A percentile compares a stretch with the other conserved stretches of the same genome.
Evolutionary conservation across 306 rosid genomes (phyloP).

Genomic region (Echinosophora koreensis): DNA sequence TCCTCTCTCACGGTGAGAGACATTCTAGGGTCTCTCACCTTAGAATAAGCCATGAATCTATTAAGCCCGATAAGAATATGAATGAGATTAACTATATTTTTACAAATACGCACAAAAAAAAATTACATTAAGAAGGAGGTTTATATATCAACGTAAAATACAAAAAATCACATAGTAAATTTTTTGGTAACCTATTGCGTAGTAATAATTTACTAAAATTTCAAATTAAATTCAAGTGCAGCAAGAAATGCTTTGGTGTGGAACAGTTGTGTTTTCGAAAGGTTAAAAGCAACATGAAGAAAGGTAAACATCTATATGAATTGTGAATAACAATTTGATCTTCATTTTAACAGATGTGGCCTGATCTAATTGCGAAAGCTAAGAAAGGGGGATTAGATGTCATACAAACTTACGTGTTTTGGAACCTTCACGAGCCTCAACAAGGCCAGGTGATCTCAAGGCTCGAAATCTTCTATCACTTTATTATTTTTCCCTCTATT

Average conservation of each 20-base stretch:
- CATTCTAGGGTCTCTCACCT: too few relatives aligned
- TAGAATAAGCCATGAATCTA: too few relatives aligned
- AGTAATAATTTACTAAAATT: neutral
- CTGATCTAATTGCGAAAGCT: conserved; percentile 75
- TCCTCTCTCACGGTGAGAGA: too few relatives aligned
- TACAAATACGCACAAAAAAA: too few relatives aligned
- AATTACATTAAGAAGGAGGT: neutral
- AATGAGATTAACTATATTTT: neutral
- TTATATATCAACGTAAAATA: neutral
- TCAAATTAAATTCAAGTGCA: neutral
- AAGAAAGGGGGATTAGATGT: conserved; percentile 84
- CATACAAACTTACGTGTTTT: conserved; percentile 87
- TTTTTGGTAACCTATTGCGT: neutral
- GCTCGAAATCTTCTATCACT: neutral
- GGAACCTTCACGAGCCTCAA: conserved; percentile 91
- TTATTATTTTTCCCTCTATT: neutral
- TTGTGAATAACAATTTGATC: neutral
- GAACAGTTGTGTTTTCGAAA: neutral
- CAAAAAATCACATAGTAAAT: neutral
- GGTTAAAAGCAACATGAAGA: neutral
- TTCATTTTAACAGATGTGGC: conserved; percentile 75
- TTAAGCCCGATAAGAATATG: conserved; percentile 2
- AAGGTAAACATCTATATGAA: neutral
- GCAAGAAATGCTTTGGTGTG: neutral
- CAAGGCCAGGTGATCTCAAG: conserved; percentile 66